Evolutionary conservation across 2,329 filamentous ascomycete genomes (phyloP), one percentile per base, ranked within the genome.

Genomic region (Arthrinium puccinioides): DNA sequence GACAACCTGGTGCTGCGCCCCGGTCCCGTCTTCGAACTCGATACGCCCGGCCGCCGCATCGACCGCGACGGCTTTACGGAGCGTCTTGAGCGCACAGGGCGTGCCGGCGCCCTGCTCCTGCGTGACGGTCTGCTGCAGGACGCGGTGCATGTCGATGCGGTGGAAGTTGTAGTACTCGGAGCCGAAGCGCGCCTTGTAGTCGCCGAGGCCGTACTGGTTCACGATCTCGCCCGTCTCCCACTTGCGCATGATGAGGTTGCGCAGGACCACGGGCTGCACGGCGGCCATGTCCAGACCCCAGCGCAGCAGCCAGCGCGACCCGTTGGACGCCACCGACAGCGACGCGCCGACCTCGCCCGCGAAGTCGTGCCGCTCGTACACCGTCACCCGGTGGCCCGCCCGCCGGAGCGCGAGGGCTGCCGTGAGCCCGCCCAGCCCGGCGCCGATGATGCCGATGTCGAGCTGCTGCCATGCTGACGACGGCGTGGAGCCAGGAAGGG

Each of bases 141-240:
- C 52, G 16, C 29, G 29, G 33, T 49, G 55, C 70, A 54, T 77
- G 44, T 77, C 66, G 44, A 74, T 69, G 6, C 74, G 62, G 47
- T 79, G 74, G 46, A 78, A 79, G 70, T 74, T 76, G 49, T 82
- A 78, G 54, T 82, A 81, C 0, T 74, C 66, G 16, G 75, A 72
- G 10, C 78, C 79, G 78, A 79, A 84, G 37, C 63, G 64, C 59
- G 76, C 52, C 55, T 84, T 72, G 40, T 84, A 84, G 50, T 84
- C 79, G 9, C 61, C 69, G 14, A 85, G 57, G 46, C 75, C 70
- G 47, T 81, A 83, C 1, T 79, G 74, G 45, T 72, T 82, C 18
- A 78, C 69, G 0, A 75, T 71, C 57, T 83, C 74, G 1, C 81
- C 81, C 1, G 79, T 84, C 52, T 74, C 71, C 80, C 80, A 85